phyloP scores from a whole-genome alignment of 768 basidiomycete species.

The Rubroboletus pulcherrimus region DNA sequence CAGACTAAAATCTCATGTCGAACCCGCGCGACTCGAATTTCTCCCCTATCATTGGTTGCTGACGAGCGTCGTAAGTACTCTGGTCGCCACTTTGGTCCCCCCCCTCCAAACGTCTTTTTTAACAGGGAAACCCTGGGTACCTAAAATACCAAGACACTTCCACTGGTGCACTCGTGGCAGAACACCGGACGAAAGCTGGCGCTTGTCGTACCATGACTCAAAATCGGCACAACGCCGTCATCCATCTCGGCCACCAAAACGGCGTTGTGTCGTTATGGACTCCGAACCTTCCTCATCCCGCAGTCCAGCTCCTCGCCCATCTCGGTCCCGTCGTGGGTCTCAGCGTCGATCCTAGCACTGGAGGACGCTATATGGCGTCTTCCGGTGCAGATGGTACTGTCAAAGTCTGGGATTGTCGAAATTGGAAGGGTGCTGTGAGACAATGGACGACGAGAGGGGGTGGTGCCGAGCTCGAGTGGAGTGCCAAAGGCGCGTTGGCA shows the following conservation, averaged over 20 bases:
- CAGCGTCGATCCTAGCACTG: slow-evolving; percentile 78
- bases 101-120: background rate
- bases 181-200: slow-evolving; percentile 89
- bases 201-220: slow-evolving; percentile 83
- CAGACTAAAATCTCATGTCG: slow-evolving; percentile 76
- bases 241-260: slow-evolving; percentile 92
- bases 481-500: slow-evolving; percentile 76
- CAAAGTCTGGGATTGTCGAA: slow-evolving; percentile 96
- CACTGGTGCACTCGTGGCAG: slow-evolving; percentile 79
- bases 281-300: slow-evolving; percentile 88
- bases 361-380: slow-evolving; percentile 89
- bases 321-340: slow-evolving; percentile 80
- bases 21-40: slow-evolving; percentile 87
- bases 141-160: slow-evolving; percentile 97
- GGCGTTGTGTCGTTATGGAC: slow-evolving; percentile 97
- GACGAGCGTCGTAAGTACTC: slow-evolving; percentile 64
- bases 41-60: slow-evolving; percentile 96
- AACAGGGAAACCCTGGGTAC: slow-evolving; percentile 81
- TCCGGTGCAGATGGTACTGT: slow-evolving; percentile 83
- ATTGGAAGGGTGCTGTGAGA: slow-evolving; percentile 87
- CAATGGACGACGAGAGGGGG: slow-evolving; percentile 74
- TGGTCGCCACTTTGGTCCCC: background rate
- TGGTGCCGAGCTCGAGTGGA: slow-evolving; percentile 74
- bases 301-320: slow-evolving; percentile 89
- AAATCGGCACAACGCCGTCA: slow-evolving; percentile 89